phyloP scores from a whole-genome alignment of 2,329 filamentous ascomycete genomes.

The Diplodia intermedia region DNA sequence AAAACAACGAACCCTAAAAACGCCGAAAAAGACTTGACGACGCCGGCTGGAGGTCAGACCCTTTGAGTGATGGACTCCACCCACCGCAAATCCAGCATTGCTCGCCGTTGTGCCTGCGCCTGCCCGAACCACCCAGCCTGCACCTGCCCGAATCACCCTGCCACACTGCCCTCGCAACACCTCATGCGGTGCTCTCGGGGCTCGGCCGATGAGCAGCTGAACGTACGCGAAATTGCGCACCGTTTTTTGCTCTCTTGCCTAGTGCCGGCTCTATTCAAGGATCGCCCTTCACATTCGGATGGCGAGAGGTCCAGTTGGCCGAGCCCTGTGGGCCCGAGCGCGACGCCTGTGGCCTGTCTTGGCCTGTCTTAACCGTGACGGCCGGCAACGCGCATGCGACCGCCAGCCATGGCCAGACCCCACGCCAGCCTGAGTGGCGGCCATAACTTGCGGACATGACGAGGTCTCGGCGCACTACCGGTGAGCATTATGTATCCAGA shows the following conservation, averaged over 20 bases:
- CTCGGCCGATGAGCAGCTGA: conserved; percentile 19
- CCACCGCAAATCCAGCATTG: background rate
- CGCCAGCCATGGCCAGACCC: conserved; percentile 8
- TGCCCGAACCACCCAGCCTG: background rate
- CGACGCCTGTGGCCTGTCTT: background rate
- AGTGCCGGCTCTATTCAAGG: background rate
- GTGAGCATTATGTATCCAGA: background rate
- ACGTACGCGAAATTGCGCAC: conserved; percentile 10
- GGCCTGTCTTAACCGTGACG: background rate
- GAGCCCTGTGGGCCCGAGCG: background rate
- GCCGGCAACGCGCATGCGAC: conserved; percentile 10
- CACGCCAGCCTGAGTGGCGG: background rate
- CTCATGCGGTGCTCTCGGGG: background rate
- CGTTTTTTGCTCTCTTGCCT: background rate
- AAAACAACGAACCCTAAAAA: too few relatives aligned
- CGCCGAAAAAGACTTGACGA: too few relatives aligned
- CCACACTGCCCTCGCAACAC: background rate
- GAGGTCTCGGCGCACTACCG: conserved; percentile 2
- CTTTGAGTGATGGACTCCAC: conserved; percentile 16
- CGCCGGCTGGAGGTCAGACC: conserved; percentile 8
- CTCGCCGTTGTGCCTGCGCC: background rate
- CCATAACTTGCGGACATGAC: conserved; percentile 1
- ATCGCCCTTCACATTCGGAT: conserved; percentile 2
- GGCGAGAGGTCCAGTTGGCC: background rate
- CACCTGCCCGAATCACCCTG: background rate